These are phyloP conservation scores for Quercus lobata DNA, from an alignment of 331 rosid species.

Conservation along the genomic window DNA sequence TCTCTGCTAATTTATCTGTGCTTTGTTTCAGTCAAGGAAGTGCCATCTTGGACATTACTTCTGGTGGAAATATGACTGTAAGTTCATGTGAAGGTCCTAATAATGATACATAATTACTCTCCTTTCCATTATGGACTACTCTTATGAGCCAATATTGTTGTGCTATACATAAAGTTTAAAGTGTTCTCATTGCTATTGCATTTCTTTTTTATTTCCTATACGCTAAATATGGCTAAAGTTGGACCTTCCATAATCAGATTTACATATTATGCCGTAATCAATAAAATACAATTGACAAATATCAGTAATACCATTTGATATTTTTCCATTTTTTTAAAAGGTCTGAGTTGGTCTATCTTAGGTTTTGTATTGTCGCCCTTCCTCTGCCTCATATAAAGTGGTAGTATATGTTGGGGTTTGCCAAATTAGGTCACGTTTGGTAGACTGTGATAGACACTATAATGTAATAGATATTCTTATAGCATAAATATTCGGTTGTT, in stretches of 20 bases:
- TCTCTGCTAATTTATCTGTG: conserved; percentile 17
- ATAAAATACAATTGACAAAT: too few species aligned
- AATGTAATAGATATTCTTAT: too few species aligned
- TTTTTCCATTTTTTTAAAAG: too few species aligned
- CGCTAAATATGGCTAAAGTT: neutral
- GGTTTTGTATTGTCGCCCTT: too few species aligned
- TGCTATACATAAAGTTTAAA: neutral
- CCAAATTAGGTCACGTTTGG: too few species aligned
- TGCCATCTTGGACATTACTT: conserved; percentile 57
- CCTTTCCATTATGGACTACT: conserved; percentile 1
- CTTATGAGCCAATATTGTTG: neutral
- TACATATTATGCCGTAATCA: neutral
- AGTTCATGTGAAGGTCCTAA: conserved; percentile 26
- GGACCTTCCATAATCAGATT: neutral
- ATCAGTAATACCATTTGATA: too few species aligned
- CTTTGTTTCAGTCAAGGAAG: conserved; percentile 86
- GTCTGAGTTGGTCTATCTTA: too few species aligned
- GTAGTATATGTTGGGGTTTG: too few species aligned
- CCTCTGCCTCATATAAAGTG: too few species aligned
- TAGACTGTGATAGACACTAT: too few species aligned
- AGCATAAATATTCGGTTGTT: too few species aligned
- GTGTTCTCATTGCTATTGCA: neutral
- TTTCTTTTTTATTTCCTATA: too few species aligned
- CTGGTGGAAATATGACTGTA: conserved; percentile 89
- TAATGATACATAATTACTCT: neutral